These are phyloP conservation scores for Skeletonema marinoi DNA, from an alignment of 108 stramenopile genomes.

Conservation along the genomic window DNA sequence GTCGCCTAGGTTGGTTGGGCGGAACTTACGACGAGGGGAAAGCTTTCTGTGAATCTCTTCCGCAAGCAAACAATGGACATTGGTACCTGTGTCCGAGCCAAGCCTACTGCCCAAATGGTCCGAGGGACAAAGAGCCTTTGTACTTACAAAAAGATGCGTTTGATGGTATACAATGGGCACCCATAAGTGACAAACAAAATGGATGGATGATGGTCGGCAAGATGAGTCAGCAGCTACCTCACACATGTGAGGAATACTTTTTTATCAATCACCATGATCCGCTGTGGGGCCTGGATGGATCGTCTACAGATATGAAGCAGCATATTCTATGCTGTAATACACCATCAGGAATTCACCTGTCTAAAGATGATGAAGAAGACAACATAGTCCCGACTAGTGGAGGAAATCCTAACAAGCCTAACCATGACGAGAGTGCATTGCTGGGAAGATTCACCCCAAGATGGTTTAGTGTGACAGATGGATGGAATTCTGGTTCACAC, in stretches of 20 bases:
- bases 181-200: slow-evolving; percentile 19
- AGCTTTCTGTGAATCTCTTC: slow-evolving; percentile 42
- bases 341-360: not conserved
- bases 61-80: not conserved
- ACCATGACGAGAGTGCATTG: not conserved
- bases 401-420: not conserved
- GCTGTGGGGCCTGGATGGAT: slow-evolving; percentile 43
- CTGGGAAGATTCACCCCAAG: not conserved
- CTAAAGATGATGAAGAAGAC: not conserved
- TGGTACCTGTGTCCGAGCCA: slow-evolving; percentile 10
- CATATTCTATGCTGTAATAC: slow-evolving; percentile 41
- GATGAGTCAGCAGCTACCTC: slow-evolving; percentile 17
- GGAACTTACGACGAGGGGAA: slow-evolving; percentile 27
- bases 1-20: slow-evolving; percentile 37
- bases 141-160: slow-evolving; percentile 37
- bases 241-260: slow-evolving; percentile 32
- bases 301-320: slow-evolving; percentile 22
- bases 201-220: slow-evolving; percentile 50
- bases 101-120: slow-evolving; percentile 34
- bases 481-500: slow-evolving; percentile 14
- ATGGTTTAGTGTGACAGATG: not conserved
- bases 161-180: slow-evolving; percentile 47
- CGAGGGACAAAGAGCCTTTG: slow-evolving; percentile 5
- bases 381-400: not conserved
- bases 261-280: slow-evolving; percentile 32